These are phyloP conservation scores for Bisporella sp. DNA, from an alignment of 2,329 filamentous ascomycete genomes.

Conservation along the genomic window DNA sequence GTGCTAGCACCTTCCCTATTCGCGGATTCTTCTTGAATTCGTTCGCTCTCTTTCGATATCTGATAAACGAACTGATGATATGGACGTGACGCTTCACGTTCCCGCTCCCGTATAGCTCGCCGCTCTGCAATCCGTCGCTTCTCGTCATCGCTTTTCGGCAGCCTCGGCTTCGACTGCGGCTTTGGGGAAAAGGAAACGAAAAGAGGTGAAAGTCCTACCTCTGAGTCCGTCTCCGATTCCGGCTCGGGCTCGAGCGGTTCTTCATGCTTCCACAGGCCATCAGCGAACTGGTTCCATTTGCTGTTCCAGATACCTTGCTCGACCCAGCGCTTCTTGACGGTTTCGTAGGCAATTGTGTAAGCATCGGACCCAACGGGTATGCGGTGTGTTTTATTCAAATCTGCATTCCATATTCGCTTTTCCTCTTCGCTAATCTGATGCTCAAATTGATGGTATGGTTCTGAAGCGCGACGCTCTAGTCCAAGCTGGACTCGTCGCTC, in stretches of 20 bases:
- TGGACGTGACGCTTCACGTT: constrained; percentile 21
- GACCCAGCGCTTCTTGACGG: constrained; percentile 20
- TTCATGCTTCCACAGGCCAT: constrained; percentile 12
- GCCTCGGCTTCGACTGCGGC: not conserved
- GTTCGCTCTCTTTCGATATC: constrained; percentile 19
- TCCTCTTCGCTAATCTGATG: not conserved
- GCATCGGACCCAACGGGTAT: no score
- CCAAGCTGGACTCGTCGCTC: not conserved
- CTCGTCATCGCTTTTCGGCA: constrained; percentile 7
- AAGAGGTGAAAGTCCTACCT: constrained; percentile 5
- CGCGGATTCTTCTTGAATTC: constrained; percentile 21
- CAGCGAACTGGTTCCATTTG: constrained; percentile 5
- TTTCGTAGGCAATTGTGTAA: constrained; percentile 7
- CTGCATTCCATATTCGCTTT: no score
- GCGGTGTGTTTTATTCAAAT: no score
- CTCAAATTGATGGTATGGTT: constrained; percentile 7
- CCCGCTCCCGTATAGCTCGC: constrained; percentile 10
- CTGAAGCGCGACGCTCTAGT: not conserved
- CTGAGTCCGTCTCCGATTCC: constrained; percentile 8
- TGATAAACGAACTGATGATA: constrained; percentile 24
- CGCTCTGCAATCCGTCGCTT: constrained; percentile 8
- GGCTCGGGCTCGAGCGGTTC: constrained; percentile 8
- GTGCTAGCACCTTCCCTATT: constrained; percentile 10
- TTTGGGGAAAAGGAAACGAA: constrained; percentile 3
- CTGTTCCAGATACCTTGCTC: constrained; percentile 21